These are phyloP conservation scores for Aspergillus proliferans DNA, from an alignment of 2,329 filamentous ascomycete species.

Conservation along the genomic window DNA sequence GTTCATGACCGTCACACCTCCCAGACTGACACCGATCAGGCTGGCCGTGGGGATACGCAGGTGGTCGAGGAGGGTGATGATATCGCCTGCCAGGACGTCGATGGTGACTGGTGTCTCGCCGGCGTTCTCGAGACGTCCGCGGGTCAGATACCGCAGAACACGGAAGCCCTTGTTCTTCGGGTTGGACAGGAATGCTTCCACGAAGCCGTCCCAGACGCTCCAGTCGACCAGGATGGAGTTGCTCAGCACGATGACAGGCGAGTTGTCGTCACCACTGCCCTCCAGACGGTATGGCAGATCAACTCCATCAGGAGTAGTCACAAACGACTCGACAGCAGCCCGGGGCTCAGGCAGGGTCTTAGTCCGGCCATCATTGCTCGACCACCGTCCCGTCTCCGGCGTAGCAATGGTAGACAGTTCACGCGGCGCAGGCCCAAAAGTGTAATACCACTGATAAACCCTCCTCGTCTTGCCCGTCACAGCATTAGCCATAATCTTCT, in stretches of 20 bases:
- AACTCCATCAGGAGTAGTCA: constrained; percentile 64
- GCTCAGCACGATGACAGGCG: constrained; percentile 67
- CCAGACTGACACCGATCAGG: constrained; percentile 72
- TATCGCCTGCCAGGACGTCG: constrained; percentile 62
- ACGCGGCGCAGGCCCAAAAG: constrained; percentile 68
- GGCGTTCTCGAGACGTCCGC: constrained; percentile 54
- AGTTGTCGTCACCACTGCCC: constrained; percentile 59
- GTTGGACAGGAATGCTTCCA: constrained; percentile 53
- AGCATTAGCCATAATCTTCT: constrained; percentile 53
- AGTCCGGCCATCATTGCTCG: constrained; percentile 50
- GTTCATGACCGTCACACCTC: constrained; percentile 70
- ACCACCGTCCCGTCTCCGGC: constrained; percentile 46
- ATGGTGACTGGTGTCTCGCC: constrained; percentile 49
- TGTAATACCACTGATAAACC: constrained; percentile 68
- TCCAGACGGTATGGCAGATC: constrained; percentile 68
- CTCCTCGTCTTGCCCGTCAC: constrained; percentile 54
- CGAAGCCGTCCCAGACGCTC: constrained; percentile 73
- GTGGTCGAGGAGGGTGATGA: constrained; percentile 59
- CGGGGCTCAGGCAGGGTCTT: constrained; percentile 44
- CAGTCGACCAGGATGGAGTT: constrained; percentile 76
- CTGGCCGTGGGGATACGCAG: constrained; percentile 63
- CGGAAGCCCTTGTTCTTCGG: constrained; percentile 56
- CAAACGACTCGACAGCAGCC: constrained; percentile 58
- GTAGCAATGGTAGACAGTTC: constrained; percentile 56
- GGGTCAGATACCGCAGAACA: constrained; percentile 69